These are phyloP conservation scores for Chamaecrista fasciculata DNA, from an alignment of 306 rosid genomes.

Conservation along the genomic window DNA sequence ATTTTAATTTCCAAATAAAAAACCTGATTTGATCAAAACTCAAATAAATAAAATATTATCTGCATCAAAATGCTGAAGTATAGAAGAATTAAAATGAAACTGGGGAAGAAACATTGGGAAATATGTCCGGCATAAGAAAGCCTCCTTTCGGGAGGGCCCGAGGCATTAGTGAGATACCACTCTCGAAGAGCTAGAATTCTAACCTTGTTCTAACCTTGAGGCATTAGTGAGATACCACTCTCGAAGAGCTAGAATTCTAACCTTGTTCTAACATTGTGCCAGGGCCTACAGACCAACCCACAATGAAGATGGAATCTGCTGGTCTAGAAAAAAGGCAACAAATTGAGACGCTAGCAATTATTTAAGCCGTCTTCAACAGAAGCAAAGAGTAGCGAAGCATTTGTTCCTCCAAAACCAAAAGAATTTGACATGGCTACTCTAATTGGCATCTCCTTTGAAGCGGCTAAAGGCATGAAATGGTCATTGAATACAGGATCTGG, in stretches of 20 bases:
- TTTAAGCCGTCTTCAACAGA: conserved; percentile 36
- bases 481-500: conserved; percentile 79
- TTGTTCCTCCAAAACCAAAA: conserved; percentile 96
- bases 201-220: no score
- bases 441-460: conserved; percentile 63
- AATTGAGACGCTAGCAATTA: conserved; percentile 6
- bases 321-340: neutral
- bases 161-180: no score
- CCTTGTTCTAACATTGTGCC: no score
- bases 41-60: neutral
- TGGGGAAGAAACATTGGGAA: neutral
- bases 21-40: neutral
- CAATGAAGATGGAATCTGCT: neutral
- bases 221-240: no score
- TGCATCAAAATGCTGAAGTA: neutral
- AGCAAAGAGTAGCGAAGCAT: conserved; percentile 79
- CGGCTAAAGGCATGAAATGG: conserved; percentile 63
- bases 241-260: no score
- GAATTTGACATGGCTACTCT: conserved; percentile 83
- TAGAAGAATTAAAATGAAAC: neutral
- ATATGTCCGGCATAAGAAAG: neutral
- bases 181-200: no score
- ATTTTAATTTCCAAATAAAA: neutral
- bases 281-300: neutral
- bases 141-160: neutral